Evolutionary conservation across 495 filamentous ascomycete genomes (phyloP).

Genomic region (Stereocaulon alpinum): DNA sequence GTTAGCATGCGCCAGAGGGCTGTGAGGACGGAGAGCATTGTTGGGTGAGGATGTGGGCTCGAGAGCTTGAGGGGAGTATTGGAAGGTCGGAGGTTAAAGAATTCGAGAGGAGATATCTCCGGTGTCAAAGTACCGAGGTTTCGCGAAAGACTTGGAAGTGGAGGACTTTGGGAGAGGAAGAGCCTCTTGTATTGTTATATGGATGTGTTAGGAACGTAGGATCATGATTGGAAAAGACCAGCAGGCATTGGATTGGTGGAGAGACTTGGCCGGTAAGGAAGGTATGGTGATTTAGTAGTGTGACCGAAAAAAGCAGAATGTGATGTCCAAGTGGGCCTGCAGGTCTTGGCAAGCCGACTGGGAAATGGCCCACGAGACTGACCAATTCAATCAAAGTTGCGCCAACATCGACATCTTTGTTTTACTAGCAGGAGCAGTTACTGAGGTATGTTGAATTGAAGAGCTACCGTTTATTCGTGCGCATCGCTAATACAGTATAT

Average conservation of each 20-base stretch:
- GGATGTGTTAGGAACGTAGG: neutral
- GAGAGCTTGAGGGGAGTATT: neutral
- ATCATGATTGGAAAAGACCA: neutral
- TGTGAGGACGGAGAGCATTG: constrained; percentile 12
- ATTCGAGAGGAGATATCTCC: too few relatives aligned
- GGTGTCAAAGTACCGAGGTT: too few relatives aligned
- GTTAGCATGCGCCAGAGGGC: constrained; percentile 8
- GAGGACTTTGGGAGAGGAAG: too few relatives aligned
- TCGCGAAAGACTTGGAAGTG: too few relatives aligned
- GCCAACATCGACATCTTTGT: neutral
- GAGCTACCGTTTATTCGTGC: too few relatives aligned
- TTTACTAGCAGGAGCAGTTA: neutral
- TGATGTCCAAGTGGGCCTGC: neutral
- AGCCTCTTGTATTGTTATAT: too few relatives aligned
- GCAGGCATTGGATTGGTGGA: neutral
- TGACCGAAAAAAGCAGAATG: neutral
- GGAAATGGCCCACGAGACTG: neutral
- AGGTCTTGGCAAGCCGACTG: neutral
- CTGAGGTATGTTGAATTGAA: neutral
- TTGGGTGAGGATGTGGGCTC: neutral
- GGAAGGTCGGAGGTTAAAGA: neutral
- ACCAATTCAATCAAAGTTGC: neutral
- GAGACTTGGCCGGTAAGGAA: neutral
- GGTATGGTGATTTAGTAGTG: neutral
- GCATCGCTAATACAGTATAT: neutral